These are phyloP conservation scores for cucumber (Cucumis sativus) DNA, from an alignment of 306 rosid species.

Conservation along the genomic window Cucumber_9930_V3 NC_026660.2:25332501-25333000, in stretches of 20 bases:
- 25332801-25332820: background rate
- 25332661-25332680: no score
- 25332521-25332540: no score
- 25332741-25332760: background rate
- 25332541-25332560: no score
- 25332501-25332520: no score
- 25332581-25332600: no score
- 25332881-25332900: no score
- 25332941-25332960: background rate
- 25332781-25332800: background rate
- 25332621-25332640: no score
- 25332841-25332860: background rate
- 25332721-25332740: background rate
- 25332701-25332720: background rate
- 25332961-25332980: slow-evolving; percentile 20
- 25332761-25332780: background rate
- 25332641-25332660: no score
- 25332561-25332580: no score
- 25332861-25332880: background rate
- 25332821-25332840: background rate
- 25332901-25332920: background rate
- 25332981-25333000: slow-evolving; percentile 68
- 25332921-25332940: background rate
- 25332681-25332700: no score
- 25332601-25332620: no score